Evolutionary conservation across 768 basidiomycete genomes (phyloP).

Genomic region (Tulasnella sp.): DNA sequence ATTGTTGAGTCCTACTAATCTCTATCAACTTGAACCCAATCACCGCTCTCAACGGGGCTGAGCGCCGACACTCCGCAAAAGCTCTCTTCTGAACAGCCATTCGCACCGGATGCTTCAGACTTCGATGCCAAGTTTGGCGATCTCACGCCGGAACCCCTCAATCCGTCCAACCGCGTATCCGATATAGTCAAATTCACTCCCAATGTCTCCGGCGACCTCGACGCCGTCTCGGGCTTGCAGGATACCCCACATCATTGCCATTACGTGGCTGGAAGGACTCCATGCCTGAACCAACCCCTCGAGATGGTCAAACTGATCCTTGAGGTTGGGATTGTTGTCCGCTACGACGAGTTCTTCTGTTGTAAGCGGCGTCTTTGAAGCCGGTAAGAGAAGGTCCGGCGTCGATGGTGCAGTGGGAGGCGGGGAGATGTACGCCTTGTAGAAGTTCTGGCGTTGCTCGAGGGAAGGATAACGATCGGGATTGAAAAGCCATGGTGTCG

Average conservation of each 20-base stretch:
- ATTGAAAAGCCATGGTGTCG: conserved; percentile 62
- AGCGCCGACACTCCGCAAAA: neutral
- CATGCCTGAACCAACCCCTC: conserved; percentile 79
- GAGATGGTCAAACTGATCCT: conserved; percentile 52
- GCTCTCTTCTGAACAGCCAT: neutral
- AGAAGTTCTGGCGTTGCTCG: conserved; percentile 76
- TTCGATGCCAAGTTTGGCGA: conserved; percentile 33
- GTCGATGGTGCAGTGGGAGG: conserved; percentile 22
- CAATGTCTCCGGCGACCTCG: conserved; percentile 44
- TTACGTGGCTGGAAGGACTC: conserved; percentile 85
- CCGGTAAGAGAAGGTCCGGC: conserved; percentile 4
- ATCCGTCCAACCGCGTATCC: conserved; percentile 56
- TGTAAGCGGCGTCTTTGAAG: conserved; percentile 3
- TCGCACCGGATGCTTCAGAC: neutral
- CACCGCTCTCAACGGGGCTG: neutral
- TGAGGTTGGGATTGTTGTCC: conserved; percentile 35
- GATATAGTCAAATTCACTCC: conserved; percentile 81
- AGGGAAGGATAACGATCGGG: conserved; percentile 63
- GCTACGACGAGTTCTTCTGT: neutral
- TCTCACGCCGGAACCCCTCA: conserved; percentile 41
- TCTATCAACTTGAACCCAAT: too few relatives aligned
- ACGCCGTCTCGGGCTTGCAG: conserved; percentile 80
- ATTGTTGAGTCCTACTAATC: too few relatives aligned
- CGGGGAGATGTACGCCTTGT: conserved; percentile 68
- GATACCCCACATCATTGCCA: conserved; percentile 95